A percentile compares a stretch with the other conserved stretches of the same genome.
phyloP scores from a whole-genome alignment of 768 basidiomycete species.

The Mycena metata region DNA sequence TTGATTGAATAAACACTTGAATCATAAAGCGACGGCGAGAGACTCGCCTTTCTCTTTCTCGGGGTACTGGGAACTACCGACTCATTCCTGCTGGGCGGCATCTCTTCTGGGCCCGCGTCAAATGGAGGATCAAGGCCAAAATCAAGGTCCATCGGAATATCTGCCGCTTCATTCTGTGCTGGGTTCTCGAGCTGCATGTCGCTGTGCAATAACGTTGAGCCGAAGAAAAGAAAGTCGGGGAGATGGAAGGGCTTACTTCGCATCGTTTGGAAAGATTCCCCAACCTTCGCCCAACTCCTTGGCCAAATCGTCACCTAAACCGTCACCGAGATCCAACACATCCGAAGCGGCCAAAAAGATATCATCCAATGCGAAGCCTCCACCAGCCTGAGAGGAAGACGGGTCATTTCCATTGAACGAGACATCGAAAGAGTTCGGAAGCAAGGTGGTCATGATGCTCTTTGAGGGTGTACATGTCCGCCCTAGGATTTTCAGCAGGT shows the following conservation, averaged over 20 bases:
- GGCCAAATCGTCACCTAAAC: conserved; percentile 80
- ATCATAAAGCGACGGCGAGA: background rate
- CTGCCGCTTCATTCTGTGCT: conserved; percentile 30
- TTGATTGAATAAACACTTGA: background rate
- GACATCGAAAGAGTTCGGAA: conserved; percentile 75
- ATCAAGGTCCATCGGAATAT: conserved; percentile 47
- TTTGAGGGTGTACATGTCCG: conserved; percentile 73
- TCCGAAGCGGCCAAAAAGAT: conserved; percentile 66
- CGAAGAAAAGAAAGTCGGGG: background rate
- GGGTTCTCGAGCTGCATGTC: conserved; percentile 31
- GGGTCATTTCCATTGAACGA: conserved; percentile 63
- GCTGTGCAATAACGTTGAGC: conserved; percentile 13
- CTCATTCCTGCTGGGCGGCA: conserved; percentile 3
- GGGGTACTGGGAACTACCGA: conserved; percentile 29
- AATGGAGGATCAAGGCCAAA: conserved; percentile 36
- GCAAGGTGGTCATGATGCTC: conserved; percentile 78
- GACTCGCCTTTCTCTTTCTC: conserved; percentile 38
- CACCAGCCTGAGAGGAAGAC: conserved; percentile 71
- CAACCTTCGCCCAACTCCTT: conserved; percentile 82
- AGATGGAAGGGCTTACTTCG: conserved; percentile 28
- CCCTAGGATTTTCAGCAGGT: conserved; percentile 60
- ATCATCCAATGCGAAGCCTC: conserved; percentile 64
- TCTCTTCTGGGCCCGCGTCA: conserved; percentile 15
- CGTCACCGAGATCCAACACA: conserved; percentile 68
- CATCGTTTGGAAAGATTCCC: conserved; percentile 55